These are phyloP conservation scores for Bolboschoenoplectus hybrid DNA, from an alignment of 202 grass and related monocot species.

Conservation along the genomic window DNA sequence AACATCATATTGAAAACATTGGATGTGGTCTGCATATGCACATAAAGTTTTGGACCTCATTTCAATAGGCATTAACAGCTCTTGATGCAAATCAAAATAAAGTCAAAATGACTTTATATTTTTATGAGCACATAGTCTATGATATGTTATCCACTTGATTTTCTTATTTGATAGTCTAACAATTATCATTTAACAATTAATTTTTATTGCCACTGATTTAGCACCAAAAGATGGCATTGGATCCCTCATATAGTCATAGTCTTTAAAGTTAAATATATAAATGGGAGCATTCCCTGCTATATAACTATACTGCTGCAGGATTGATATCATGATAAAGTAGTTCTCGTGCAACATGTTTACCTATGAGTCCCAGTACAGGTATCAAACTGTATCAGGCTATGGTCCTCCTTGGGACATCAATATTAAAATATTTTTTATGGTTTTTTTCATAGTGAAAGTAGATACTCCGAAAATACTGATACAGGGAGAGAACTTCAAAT, in stretches of 20 bases:
- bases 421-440: neutral
- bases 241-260: neutral
- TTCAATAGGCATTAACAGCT: neutral
- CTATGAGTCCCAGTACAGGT: neutral
- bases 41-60: neutral
- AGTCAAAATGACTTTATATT: neutral
- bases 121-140: neutral
- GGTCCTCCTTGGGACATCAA: neutral
- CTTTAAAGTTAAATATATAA: neutral
- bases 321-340: neutral
- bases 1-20: constrained; percentile 5
- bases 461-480: neutral
- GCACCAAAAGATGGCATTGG: neutral
- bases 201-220: neutral
- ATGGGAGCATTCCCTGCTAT: neutral
- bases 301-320: neutral
- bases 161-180: neutral
- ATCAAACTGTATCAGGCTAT: neutral
- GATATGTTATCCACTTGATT: neutral
- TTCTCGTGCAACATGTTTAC: neutral
- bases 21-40: neutral
- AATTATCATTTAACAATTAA: neutral
- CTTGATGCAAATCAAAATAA: neutral
- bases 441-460: neutral
- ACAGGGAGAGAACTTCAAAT: neutral